Evolutionary conservation across 2,329 filamentous ascomycete species (phyloP).

Genomic region (Fusarium pseudoanthophilum): DNA sequence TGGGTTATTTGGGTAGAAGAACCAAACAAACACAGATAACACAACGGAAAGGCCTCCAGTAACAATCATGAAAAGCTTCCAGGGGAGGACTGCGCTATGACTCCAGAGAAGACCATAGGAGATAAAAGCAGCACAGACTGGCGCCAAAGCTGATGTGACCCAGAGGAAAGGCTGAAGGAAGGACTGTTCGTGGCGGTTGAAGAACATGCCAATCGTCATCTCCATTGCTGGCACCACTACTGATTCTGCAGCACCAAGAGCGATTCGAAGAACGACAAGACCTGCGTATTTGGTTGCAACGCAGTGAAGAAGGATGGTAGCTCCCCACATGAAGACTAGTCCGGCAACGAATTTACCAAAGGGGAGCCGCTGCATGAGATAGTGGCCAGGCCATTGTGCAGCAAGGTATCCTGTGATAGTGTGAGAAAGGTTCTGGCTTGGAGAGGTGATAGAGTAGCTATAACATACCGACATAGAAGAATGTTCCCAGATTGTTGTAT

Average conservation of each 20-base stretch:
- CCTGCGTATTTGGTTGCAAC: slow-evolving; percentile 50
- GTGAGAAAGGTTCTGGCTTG: background rate
- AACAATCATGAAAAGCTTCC: slow-evolving; percentile 54
- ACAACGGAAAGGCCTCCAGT: slow-evolving; percentile 51
- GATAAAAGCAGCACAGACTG: slow-evolving; percentile 52
- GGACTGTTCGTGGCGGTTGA: slow-evolving; percentile 49
- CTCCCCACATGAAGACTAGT: slow-evolving; percentile 50
- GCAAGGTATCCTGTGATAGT: background rate
- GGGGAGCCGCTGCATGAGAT: slow-evolving; percentile 50
- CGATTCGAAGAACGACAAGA: slow-evolving; percentile 50
- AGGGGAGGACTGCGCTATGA: slow-evolving; percentile 47
- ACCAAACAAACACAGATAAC: slow-evolving; percentile 49
- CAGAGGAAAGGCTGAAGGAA: slow-evolving; percentile 50
- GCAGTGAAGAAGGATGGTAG: slow-evolving; percentile 53
- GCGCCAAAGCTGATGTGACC: slow-evolving; percentile 48
- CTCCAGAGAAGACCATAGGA: slow-evolving; percentile 55
- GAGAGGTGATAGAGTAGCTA: accelerated
- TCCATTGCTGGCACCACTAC: slow-evolving; percentile 54
- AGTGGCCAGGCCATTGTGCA: slow-evolving; percentile 13
- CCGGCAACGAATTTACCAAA: slow-evolving; percentile 51
- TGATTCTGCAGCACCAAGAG: slow-evolving; percentile 51
- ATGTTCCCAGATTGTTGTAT: slow-evolving; percentile 12
- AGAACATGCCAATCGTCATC: slow-evolving; percentile 55
- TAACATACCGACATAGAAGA: slow-evolving; percentile 16
- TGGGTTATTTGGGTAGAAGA: slow-evolving; percentile 53